Conservation (phyloP, 2,329 filamentous ascomycete species). For the Parafenestella ontariensis region DNA sequence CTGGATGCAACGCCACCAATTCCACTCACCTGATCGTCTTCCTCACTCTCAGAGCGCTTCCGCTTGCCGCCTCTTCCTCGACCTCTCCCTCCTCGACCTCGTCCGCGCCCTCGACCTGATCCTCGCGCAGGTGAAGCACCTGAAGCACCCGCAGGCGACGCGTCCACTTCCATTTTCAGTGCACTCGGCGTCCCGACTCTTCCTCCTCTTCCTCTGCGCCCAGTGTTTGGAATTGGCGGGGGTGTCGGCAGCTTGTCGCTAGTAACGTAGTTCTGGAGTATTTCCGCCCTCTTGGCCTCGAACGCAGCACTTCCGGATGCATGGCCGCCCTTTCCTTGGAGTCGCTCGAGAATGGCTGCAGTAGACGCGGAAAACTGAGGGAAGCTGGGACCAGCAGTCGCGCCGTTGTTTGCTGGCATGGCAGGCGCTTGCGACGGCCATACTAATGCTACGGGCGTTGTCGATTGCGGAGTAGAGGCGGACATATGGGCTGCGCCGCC, state of each 20-base stretch:
- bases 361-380: constrained; percentile 49
- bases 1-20: constrained; percentile 1
- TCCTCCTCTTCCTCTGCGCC: constrained; percentile 44
- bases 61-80: constrained; percentile 48
- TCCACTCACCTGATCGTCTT: constrained; percentile 44
- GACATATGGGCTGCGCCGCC: constrained; percentile 28
- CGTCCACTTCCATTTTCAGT: constrained; percentile 39
- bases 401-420: constrained; percentile 25
- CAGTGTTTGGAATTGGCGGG: constrained; percentile 38
- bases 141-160: constrained; percentile 26
- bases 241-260: constrained; percentile 52
- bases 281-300: constrained; percentile 55
- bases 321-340: constrained; percentile 45
- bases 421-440: constrained; percentile 39
- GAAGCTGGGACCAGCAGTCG: constrained; percentile 26
- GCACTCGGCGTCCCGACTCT: constrained; percentile 41
- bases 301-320: constrained; percentile 50
- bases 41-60: constrained; percentile 48
- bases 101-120: constrained; percentile 45
- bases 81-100: constrained; percentile 45
- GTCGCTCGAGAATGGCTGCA: constrained; percentile 50
- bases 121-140: constrained; percentile 43
- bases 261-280: constrained; percentile 55
- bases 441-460: constrained; percentile 28
- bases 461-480: constrained; percentile 23